Evolutionary conservation across 345 rosid species (phyloP).

Genomic region (Lepidium sativum): DNA sequence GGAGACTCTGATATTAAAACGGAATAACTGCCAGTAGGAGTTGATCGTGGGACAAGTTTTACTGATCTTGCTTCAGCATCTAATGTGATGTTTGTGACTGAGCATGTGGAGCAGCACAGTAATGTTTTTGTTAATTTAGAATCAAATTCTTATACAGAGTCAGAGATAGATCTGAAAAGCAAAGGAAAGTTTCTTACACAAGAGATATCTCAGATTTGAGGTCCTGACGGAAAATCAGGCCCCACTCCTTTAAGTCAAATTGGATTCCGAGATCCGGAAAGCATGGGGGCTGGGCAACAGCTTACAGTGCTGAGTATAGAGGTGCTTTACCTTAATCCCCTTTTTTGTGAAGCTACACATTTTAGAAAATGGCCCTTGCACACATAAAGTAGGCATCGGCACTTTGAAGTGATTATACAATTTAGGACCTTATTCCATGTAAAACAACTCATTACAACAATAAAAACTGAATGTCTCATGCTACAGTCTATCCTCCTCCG

Average conservation of each 20-base stretch:
- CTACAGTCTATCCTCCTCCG: neutral
- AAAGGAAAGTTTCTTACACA: slow-evolving; percentile 35
- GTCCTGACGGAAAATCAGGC: slow-evolving; percentile 65
- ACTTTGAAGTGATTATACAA: neutral
- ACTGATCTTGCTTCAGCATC: slow-evolving; percentile 26
- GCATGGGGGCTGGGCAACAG: slow-evolving; percentile 92
- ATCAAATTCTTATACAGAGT: slow-evolving; percentile 19
- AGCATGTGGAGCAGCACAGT: slow-evolving; percentile 26
- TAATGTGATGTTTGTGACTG: slow-evolving; percentile 17
- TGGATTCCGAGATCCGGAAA: slow-evolving; percentile 94
- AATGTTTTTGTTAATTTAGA: slow-evolving; percentile 22
- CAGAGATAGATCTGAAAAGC: slow-evolving; percentile 17
- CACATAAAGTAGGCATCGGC: neutral
- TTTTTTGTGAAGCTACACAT: neutral
- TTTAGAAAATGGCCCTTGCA: neutral
- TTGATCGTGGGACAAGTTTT: slow-evolving; percentile 14
- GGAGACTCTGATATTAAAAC: slow-evolving; percentile 25
- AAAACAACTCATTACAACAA: neutral
- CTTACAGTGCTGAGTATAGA: slow-evolving; percentile 80
- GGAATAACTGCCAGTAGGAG: slow-evolving; percentile 23
- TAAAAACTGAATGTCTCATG: neutral
- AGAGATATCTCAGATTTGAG: slow-evolving; percentile 84
- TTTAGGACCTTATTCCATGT: neutral
- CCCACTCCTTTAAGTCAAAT: slow-evolving; percentile 90
- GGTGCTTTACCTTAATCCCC: slow-evolving; percentile 45